Percentiles rank a stretch among this genome's conserved stretches.
Conservation (phyloP, 2,329 filamentous ascomycete genomes). For the Diaporthe australafricana region DNA sequence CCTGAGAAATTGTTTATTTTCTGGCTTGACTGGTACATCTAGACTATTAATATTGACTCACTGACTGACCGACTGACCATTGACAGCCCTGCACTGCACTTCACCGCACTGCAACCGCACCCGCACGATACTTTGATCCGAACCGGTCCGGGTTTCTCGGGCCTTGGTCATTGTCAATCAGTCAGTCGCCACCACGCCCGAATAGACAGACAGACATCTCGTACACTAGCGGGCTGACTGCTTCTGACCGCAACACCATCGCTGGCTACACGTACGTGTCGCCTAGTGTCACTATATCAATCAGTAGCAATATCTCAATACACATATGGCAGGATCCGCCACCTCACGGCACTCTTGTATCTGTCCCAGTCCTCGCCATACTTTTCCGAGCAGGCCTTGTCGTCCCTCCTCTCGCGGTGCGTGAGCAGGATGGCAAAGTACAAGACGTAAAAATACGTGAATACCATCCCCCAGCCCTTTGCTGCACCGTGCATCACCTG, state of each 20-base stretch:
- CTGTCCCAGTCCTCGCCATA: conserved; percentile 88
- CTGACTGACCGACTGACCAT: background rate
- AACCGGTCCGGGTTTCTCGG: conserved; percentile 18
- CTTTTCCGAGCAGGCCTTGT: conserved; percentile 86
- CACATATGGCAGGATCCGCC: conserved; percentile 81
- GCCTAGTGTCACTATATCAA: no score
- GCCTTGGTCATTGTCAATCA: background rate
- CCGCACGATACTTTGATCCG: background rate
- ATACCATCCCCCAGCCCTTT: conserved; percentile 81
- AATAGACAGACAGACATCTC: background rate
- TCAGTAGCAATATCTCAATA: conserved; percentile 69
- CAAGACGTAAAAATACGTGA: conserved; percentile 90
- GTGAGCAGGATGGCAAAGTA: conserved; percentile 87
- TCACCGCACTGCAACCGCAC: background rate
- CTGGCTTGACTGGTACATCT: background rate
- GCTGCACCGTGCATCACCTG: conserved; percentile 76
- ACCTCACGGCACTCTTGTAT: conserved; percentile 82
- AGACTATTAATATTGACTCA: conserved; percentile 7
- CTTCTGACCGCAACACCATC: conserved; percentile 7
- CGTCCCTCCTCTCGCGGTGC: conserved; percentile 84
- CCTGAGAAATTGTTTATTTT: conserved; percentile 15
- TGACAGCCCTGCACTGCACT: conserved; percentile 18
- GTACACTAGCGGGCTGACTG: background rate
- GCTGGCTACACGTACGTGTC: no score
- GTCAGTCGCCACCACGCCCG: conserved; percentile 3